Evolutionary conservation across 805 yeast genomes (phyloP), one percentile per base, ranked within the genome.

Genomic region (Yarrowia sp.): DNA sequence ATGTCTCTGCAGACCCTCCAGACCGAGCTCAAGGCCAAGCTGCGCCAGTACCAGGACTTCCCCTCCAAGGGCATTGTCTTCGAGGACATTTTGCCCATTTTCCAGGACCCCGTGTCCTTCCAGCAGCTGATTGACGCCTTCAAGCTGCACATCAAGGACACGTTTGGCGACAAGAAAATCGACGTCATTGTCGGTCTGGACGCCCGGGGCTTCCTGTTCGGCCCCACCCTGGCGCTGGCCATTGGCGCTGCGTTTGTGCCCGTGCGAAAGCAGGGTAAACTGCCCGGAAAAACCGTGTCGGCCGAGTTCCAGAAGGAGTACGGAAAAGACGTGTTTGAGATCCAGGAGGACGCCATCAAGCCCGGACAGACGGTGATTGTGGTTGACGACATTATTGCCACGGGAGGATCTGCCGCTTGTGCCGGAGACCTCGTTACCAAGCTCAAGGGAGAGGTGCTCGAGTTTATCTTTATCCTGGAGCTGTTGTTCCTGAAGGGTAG

Each of bases 301-400:
- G 97, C 92, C 64, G 85, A 84, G 69, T 95, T 87, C 82, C 80
- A 83, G 74, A 95, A 95, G 83, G 99, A 95, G 80, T 95, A 95
- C 79, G 99, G 98, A 75, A 80, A 70, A 70, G 99, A 95, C 79
- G 84, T 81, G 66, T 92, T 95, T 76, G 97, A 92, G 78, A 87
- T 95, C 79, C 99, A 95, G 82, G 82, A 83, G 71, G 93, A 85
- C 68, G 86, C 94, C 43, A 86, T 95, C 72, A 89, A 91, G 71
- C 83, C 84, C 70, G 96, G 94, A 44, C 85, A 96, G 58, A 90
- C 84, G 69, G 95, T 95, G 36, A 81, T 94, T 44, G 84, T 95
- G 71, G 96, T 95, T 44, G 99, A 95, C 79, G 99, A 95, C 76
- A 92, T 95, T 74, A 89, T 95, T 77, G 99, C 99, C 61, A 95